Conservation (phyloP, 257 asterid genomes). For the Solanum pennellii region DNA sequence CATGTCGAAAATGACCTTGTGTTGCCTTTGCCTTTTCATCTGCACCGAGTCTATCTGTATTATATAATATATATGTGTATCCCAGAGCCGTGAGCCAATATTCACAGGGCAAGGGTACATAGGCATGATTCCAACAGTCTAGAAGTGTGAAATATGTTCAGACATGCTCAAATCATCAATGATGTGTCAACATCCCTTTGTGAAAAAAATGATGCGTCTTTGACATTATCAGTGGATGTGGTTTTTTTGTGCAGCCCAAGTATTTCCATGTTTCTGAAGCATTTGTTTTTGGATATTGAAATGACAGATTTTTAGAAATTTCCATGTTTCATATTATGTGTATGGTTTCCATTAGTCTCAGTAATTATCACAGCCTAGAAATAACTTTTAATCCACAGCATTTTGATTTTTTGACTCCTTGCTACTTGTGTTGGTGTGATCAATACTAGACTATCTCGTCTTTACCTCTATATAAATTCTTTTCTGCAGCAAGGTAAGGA, state of each 20-base stretch:
- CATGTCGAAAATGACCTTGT: neutral
- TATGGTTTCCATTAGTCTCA: neutral
- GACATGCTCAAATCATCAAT: neutral
- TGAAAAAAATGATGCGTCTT: neutral
- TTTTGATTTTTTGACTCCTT: neutral
- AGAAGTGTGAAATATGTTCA: neutral
- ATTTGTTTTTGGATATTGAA: neutral
- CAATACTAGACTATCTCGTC: neutral
- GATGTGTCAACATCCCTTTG: neutral
- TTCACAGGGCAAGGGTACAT: neutral
- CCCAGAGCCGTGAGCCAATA: neutral
- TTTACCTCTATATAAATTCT: neutral
- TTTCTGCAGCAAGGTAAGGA: conserved; percentile 54
- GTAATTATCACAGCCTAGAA: neutral
- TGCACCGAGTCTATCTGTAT: neutral
- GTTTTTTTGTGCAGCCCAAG: neutral
- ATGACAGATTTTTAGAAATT: neutral
- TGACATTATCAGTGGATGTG: neutral
- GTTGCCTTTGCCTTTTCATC: neutral
- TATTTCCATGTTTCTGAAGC: neutral
- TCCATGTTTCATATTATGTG: neutral
- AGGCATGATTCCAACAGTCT: neutral
- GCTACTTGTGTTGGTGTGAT: neutral
- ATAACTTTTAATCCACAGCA: neutral
- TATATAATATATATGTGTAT: neutral